Conservation (phyloP, 2,329 filamentous ascomycete genomes). For the Bipolaris oryzae region DNA sequence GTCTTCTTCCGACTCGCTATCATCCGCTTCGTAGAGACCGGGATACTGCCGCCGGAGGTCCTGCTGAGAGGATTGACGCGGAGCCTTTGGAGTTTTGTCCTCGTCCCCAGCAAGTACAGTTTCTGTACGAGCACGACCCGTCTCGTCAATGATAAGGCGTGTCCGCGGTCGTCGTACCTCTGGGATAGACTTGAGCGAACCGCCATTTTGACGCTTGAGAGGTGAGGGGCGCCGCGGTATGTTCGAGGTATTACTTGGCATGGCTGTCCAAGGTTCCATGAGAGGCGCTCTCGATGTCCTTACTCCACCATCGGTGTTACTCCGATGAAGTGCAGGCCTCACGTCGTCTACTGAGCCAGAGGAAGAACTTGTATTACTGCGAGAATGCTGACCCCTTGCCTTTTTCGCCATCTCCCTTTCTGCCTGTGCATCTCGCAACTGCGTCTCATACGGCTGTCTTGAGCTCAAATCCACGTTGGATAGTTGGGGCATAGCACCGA, state of each 20-base stretch:
- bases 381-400: constrained; percentile 46
- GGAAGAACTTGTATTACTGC: constrained; percentile 50
- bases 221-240: constrained; percentile 55
- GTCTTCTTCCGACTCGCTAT: constrained; percentile 47
- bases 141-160: constrained; percentile 56
- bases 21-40: constrained; percentile 52
- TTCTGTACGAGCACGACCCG: constrained; percentile 55
- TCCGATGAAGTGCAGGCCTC: constrained; percentile 50
- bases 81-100: constrained; percentile 37
- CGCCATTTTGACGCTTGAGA: constrained; percentile 52
- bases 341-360: constrained; percentile 41
- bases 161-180: constrained; percentile 52
- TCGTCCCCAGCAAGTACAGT: constrained; percentile 48
- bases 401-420: constrained; percentile 43
- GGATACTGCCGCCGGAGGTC: constrained; percentile 50
- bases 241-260: constrained; percentile 29
- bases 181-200: constrained; percentile 54
- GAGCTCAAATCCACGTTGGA: constrained; percentile 19
- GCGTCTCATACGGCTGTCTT: constrained; percentile 50
- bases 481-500: constrained; percentile 34
- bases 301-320: constrained; percentile 54
- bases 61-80: constrained; percentile 31
- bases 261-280: constrained; percentile 38
- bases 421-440: constrained; percentile 41
- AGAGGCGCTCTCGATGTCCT: constrained; percentile 37